phyloP scores from a whole-genome alignment of 441 rosid species.

The Mallotus japonicus region DNA sequence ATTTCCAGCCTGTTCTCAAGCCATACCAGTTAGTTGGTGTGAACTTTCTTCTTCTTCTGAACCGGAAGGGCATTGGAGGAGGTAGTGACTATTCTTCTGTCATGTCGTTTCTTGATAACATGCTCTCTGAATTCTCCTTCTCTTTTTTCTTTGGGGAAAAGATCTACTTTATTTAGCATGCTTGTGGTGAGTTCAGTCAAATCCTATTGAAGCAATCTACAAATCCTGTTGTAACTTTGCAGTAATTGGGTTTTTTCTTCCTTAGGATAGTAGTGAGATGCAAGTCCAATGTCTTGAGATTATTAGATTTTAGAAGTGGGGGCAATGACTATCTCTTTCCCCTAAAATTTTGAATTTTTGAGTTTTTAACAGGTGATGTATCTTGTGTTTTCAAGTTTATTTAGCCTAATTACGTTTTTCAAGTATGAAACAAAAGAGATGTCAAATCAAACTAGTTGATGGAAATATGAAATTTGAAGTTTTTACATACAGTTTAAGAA shows the following conservation, averaged over 20 bases:
- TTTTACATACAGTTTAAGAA: background rate
- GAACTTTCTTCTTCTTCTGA: constrained; percentile 86
- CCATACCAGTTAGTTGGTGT: constrained; percentile 96
- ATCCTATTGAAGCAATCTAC: background rate
- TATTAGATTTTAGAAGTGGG: too few species aligned
- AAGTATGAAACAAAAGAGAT: background rate
- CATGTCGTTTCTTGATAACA: background rate
- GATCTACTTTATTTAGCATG: background rate
- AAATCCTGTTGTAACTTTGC: background rate
- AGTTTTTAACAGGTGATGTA: background rate
- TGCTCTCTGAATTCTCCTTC: background rate
- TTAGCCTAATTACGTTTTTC: background rate
- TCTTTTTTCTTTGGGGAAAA: background rate
- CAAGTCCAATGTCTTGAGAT: background rate
- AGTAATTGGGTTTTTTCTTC: too few species aligned
- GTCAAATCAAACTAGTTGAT: background rate
- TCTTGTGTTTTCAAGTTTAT: background rate
- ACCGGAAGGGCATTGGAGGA: constrained; percentile 82
- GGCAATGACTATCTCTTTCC: too few species aligned
- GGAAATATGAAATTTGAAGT: background rate
- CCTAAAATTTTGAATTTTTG: background rate
- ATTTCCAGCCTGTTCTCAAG: constrained; percentile 85
- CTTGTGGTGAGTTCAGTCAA: too few species aligned
- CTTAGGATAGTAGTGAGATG: background rate
- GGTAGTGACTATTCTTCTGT: constrained; percentile 42